Evolutionary conservation across 495 filamentous ascomycete genomes (phyloP).

Genomic region (Penicillium cinerascens): DNA sequence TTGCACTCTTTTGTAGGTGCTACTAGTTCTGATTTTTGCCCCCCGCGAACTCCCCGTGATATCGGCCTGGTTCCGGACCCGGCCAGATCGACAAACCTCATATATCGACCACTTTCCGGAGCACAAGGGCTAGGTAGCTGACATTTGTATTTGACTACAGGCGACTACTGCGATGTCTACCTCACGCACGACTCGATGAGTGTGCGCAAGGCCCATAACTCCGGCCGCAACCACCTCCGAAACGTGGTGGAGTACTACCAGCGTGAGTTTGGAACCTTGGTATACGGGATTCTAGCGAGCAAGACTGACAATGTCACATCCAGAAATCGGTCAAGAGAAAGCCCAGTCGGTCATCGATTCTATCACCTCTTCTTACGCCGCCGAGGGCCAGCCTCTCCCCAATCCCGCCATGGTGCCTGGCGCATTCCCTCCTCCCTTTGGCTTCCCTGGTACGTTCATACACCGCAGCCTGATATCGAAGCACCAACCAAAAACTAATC

Average conservation of each 20-base stretch:
- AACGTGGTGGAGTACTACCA: slow-evolving; percentile 99
- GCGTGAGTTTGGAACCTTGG: slow-evolving; percentile 50
- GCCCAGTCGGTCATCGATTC: slow-evolving; percentile 97
- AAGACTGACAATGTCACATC: slow-evolving; percentile 1
- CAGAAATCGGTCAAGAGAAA: slow-evolving; percentile 98
- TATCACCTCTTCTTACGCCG: slow-evolving; percentile 91
- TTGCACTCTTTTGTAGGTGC: slow-evolving; percentile 67
- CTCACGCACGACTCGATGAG: slow-evolving; percentile 99
- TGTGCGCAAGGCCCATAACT: slow-evolving; percentile 97
- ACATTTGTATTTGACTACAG: slow-evolving; percentile 44
- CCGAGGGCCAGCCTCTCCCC: slow-evolving; percentile 79
- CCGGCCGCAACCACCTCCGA: slow-evolving; percentile 89
- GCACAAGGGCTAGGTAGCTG: slow-evolving; percentile 1
- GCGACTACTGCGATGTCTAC: slow-evolving; percentile 99
- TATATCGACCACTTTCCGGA: background rate
- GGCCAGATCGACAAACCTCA: slow-evolving; percentile 1
- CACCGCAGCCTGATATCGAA: background rate
- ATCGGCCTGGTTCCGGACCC: slow-evolving; percentile 11
- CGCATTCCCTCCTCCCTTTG: slow-evolving; percentile 50
- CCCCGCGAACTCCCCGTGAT: background rate
- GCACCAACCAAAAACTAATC: slow-evolving; percentile 10
- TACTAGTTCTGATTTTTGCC: background rate
- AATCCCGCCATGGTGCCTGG: slow-evolving; percentile 73
- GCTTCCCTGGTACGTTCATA: slow-evolving; percentile 51
- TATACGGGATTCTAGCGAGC: background rate